phyloP scores from a whole-genome alignment of 2,329 filamentous ascomycete species.

The Talaromyces sp. region DNA sequence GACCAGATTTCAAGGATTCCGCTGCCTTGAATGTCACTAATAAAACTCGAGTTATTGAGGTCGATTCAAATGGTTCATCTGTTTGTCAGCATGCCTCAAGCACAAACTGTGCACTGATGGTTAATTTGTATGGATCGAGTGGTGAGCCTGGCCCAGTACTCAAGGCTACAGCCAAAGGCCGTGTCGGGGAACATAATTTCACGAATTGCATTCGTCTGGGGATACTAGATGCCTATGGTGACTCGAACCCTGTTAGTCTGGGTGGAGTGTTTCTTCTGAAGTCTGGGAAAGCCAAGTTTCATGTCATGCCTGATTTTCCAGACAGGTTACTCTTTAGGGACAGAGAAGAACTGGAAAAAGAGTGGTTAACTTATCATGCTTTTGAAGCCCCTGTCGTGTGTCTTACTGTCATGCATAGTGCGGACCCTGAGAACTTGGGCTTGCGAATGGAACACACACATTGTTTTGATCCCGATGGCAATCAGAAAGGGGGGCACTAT shows the following conservation, averaged over 20 bases:
- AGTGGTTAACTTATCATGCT: slow-evolving; percentile 47
- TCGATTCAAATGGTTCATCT: slow-evolving; percentile 2
- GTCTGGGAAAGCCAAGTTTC: slow-evolving; percentile 40
- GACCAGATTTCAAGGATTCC: slow-evolving; percentile 3
- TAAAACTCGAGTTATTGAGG: slow-evolving; percentile 13
- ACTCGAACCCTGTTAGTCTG: slow-evolving; percentile 38
- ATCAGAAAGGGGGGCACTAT: slow-evolving; percentile 49
- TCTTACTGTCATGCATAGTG: slow-evolving; percentile 47
- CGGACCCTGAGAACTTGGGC: slow-evolving; percentile 42
- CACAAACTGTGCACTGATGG: slow-evolving; percentile 47
- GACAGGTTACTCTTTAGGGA: slow-evolving; percentile 31
- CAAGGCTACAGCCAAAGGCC: slow-evolving; percentile 38
- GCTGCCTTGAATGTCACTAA: slow-evolving; percentile 10
- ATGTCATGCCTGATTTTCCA: slow-evolving; percentile 53
- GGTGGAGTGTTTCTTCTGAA: slow-evolving; percentile 48
- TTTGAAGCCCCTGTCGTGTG: slow-evolving; percentile 44
- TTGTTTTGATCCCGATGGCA: slow-evolving; percentile 41
- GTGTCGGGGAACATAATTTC: slow-evolving; percentile 21
- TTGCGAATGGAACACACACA: slow-evolving; percentile 55
- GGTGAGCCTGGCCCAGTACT: slow-evolving; percentile 40
- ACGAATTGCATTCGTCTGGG: slow-evolving; percentile 21
- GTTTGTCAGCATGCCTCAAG: slow-evolving; percentile 27
- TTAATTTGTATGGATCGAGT: slow-evolving; percentile 45
- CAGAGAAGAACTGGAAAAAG: slow-evolving; percentile 30
- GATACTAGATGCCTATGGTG: slow-evolving; percentile 33